Conservation (phyloP, 2,329 filamentous ascomycete species). For the Bisporella sp. region DNA sequence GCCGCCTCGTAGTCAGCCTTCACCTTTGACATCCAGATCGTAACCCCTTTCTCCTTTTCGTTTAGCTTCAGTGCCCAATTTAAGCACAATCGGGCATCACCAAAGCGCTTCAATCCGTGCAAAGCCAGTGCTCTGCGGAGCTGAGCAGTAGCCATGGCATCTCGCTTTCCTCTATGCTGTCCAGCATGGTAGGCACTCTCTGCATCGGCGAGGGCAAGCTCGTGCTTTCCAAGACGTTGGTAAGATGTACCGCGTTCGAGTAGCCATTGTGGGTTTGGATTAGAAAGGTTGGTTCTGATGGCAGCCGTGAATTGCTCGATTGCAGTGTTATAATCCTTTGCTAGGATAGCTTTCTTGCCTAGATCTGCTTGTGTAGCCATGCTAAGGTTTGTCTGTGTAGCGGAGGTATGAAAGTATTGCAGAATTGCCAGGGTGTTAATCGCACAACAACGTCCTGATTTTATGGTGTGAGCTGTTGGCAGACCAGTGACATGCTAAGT, state of each 20-base stretch:
- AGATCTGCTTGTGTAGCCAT: neutral
- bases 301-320: constrained; percentile 61
- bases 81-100: constrained; percentile 68
- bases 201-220: constrained; percentile 62
- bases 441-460: neutral
- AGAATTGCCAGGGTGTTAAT: neutral
- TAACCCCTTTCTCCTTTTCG: constrained; percentile 42
- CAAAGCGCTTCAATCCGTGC: constrained; percentile 62
- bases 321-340: neutral
- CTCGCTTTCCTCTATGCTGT: constrained; percentile 61
- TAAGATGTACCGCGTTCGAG: constrained; percentile 76
- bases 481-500: neutral
- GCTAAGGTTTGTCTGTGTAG: neutral
- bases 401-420: neutral
- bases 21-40: constrained; percentile 53
- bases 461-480: neutral
- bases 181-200: constrained; percentile 58
- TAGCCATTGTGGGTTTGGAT: constrained; percentile 60
- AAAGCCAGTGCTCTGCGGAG: constrained; percentile 71
- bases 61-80: constrained; percentile 47
- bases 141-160: constrained; percentile 74
- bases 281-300: constrained; percentile 53
- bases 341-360: neutral
- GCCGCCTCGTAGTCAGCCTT: constrained; percentile 42
- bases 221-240: constrained; percentile 53